Evolutionary conservation across 208 protist species (phyloP), one percentile per base, ranked within the genome.

Genomic region (Leishmania tropica): DNA sequence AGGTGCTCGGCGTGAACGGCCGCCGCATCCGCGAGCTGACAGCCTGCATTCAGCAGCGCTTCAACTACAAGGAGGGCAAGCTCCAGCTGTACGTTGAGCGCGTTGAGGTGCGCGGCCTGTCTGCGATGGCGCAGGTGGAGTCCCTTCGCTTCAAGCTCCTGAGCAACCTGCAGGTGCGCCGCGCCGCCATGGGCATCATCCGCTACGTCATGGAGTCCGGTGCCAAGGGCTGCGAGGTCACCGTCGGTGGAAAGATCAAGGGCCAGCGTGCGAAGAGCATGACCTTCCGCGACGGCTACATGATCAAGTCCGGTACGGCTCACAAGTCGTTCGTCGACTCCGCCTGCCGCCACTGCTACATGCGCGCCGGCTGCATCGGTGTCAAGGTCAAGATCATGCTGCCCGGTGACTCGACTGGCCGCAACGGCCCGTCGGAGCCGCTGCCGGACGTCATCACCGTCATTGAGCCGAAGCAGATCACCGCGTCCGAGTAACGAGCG

Each of bases 201-300:
- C 97, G 99, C 84, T 99, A 98, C 90, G 96, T 99, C 58, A 99
- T 99, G 99, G 99, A 99, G 91, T 93, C 81, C 79, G 98, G 98
- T 80, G 99, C 99, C 78, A 99, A 99, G 90, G 99, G 99, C 91
- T 98, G 95, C 91, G 99, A 99, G 93, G 98, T 99, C 76, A 96
- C 99, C 81, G 98, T 99, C 58, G 97, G 98, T 72, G 99, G 99
- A 87, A 99, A 99, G 95, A 94, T 99, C 71, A 97, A 99, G 86
- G 99, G 97, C 60, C 99, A 99, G 92, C 98, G 99, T 92, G 99
- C 99, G 73, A 99, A 99, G 95, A 85, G 87, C 80, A 99, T 99
- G 98, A 99, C 99, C 88, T 99, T 99, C 98, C 94, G 93, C 74
- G 99, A 99, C 77, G 99, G 99, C 78, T 99, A 99, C 93, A 99